Percentiles rank a stretch among this genome's conserved stretches.
phyloP scores from a whole-genome alignment of 2,329 filamentous ascomycete genomes.

The Aureobasidium uvarum region DNA sequence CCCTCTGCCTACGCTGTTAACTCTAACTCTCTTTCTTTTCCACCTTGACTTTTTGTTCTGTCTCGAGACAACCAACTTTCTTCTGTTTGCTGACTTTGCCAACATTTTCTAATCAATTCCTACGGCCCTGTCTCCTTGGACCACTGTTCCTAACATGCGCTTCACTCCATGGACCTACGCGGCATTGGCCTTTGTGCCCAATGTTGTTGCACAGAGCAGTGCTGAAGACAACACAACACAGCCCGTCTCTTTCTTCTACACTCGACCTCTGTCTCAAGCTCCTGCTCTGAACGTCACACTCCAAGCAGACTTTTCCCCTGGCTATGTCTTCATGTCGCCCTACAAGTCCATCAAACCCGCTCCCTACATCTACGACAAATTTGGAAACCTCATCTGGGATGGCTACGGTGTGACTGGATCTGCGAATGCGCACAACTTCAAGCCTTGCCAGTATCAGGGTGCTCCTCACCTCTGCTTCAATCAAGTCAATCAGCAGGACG shows the following conservation, averaged over 20 bases:
- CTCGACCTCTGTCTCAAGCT: slow-evolving; percentile 32
- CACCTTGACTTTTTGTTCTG: background rate
- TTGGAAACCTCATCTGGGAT: slow-evolving; percentile 36
- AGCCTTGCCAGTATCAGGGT: slow-evolving; percentile 48
- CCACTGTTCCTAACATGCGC: background rate
- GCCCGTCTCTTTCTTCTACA: slow-evolving; percentile 32
- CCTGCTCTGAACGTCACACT: slow-evolving; percentile 31
- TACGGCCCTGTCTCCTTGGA: background rate
- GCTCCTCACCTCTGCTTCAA: slow-evolving; percentile 49
- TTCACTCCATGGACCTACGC: background rate
- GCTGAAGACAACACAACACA: slow-evolving; percentile 25
- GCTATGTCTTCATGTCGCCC: slow-evolving; percentile 34
- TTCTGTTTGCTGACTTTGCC: background rate
- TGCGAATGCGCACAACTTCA: slow-evolving; percentile 46
- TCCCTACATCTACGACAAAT: slow-evolving; percentile 36
- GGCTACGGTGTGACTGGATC: slow-evolving; percentile 47
- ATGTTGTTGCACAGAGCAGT: slow-evolving; percentile 9
- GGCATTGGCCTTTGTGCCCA: background rate
- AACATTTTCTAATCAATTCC: background rate
- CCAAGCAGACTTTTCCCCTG: slow-evolving; percentile 25
- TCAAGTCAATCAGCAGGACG: slow-evolving; percentile 46
- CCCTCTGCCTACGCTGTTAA: slow-evolving; percentile 7
- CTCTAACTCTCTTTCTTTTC: background rate
- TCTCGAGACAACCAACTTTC: slow-evolving; percentile 5
- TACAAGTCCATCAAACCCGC: slow-evolving; percentile 29